phyloP scores from a whole-genome alignment of 1,284 basidiomycete species.

The Kalmanozyma brasiliensis region DNA sequence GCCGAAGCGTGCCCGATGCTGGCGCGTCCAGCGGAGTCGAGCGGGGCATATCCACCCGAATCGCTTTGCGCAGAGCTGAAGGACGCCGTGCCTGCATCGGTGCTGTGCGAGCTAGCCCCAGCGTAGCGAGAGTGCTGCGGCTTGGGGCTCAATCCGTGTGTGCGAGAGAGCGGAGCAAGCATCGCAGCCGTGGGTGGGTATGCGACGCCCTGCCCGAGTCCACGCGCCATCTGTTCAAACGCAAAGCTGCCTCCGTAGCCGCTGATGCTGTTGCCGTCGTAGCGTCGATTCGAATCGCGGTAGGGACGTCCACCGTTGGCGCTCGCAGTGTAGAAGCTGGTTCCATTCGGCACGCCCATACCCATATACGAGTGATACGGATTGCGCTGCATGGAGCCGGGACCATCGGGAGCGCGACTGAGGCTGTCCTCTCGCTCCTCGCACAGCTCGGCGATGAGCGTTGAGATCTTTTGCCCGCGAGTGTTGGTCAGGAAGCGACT shows the following conservation, averaged over 20 bases:
- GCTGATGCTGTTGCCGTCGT: slow-evolving; percentile 39
- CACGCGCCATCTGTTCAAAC: slow-evolving; percentile 65
- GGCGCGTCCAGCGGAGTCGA: slow-evolving; percentile 30
- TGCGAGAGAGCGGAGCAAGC: slow-evolving; percentile 63
- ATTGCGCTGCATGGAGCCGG: slow-evolving; percentile 32
- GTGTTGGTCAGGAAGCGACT: slow-evolving; percentile 72
- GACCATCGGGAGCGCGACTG: slow-evolving; percentile 61
- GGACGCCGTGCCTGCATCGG: slow-evolving; percentile 12
- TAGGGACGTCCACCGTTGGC: slow-evolving; percentile 30
- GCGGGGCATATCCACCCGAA: slow-evolving; percentile 36
- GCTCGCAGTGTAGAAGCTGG: slow-evolving; percentile 23
- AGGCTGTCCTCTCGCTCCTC: slow-evolving; percentile 66
- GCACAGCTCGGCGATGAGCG: slow-evolving; percentile 63
- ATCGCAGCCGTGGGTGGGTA: slow-evolving; percentile 62
- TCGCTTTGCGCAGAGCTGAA: slow-evolving; percentile 55
- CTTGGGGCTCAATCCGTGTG: slow-evolving; percentile 55
- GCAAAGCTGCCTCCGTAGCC: slow-evolving; percentile 62
- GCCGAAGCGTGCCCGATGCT: slow-evolving; percentile 51
- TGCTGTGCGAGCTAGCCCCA: slow-evolving; percentile 8
- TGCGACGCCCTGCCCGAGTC: slow-evolving; percentile 54
- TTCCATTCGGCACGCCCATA: slow-evolving; percentile 17
- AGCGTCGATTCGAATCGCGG: slow-evolving; percentile 44
- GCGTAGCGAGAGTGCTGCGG: slow-evolving; percentile 39
- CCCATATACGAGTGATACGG: slow-evolving; percentile 22
- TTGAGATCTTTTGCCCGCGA: slow-evolving; percentile 50